Percentiles rank a stretch among this genome's conserved stretches.
Conservation (phyloP, 352 stramenopile genomes). For the Pythium pectinolyticum region DNA sequence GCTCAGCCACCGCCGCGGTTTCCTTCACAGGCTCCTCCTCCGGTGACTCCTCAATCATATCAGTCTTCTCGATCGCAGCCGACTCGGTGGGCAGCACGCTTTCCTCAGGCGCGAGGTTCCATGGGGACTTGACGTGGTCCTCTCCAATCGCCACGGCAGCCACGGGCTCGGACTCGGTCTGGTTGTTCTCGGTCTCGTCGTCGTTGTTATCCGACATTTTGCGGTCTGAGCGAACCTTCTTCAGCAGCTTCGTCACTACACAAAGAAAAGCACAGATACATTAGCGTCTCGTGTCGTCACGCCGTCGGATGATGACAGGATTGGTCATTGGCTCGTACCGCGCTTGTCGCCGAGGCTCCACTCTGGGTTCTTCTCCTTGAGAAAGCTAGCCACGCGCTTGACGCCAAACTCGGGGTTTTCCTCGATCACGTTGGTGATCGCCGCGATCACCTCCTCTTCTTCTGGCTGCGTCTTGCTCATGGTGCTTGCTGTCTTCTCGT, state of each 20-base stretch:
- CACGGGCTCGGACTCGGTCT: constrained; percentile 12
- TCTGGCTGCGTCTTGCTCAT: constrained; percentile 60
- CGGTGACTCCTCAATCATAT: constrained; percentile 24
- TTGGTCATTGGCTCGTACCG: no score
- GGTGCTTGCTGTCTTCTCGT: background rate
- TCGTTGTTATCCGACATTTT: constrained; percentile 18
- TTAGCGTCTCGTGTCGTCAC: no score
- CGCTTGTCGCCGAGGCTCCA: constrained; percentile 74
- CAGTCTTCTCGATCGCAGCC: constrained; percentile 17
- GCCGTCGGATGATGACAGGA: no score
- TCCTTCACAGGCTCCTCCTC: constrained; percentile 24
- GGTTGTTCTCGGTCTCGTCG: constrained; percentile 11
- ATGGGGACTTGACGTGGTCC: constrained; percentile 37
- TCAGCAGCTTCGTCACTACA: constrained; percentile 68
- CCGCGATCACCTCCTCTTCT: constrained; percentile 60
- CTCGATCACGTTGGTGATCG: constrained; percentile 54
- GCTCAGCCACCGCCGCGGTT: constrained; percentile 12
- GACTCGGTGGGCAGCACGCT: constrained; percentile 21
- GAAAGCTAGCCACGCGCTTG: constrained; percentile 56
- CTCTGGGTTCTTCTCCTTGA: constrained; percentile 70
- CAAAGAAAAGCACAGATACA: constrained; percentile 6
- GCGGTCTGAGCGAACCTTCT: constrained; percentile 58
- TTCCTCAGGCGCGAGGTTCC: constrained; percentile 43
- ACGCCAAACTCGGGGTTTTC: constrained; percentile 68
- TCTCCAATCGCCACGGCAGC: constrained; percentile 7